Evolutionary conservation across 192 early-diverging fungal species (phyloP).

Genomic region (Coemansia pectinata): DNA sequence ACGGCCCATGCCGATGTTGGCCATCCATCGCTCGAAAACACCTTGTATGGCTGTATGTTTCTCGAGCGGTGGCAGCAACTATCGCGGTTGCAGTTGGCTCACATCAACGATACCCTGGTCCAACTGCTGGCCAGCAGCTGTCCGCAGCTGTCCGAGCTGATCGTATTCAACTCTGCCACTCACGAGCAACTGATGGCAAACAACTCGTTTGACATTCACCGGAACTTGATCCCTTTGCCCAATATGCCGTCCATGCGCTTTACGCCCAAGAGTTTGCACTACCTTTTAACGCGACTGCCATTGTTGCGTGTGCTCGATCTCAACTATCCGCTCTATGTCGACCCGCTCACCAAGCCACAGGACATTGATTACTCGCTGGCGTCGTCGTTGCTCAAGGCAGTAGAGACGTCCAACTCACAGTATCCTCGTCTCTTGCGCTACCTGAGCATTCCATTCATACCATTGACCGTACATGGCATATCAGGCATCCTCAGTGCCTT

Average conservation of each 20-base stretch:
- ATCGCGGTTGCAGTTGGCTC: constrained; percentile 48
- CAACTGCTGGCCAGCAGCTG: constrained; percentile 53
- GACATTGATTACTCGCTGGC: constrained; percentile 50
- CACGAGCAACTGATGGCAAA: constrained; percentile 51
- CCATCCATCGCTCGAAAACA: constrained; percentile 52
- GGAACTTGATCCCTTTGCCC: constrained; percentile 42
- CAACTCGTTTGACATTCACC: constrained; percentile 56
- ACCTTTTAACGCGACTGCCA: constrained; percentile 44
- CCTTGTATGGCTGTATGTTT: constrained; percentile 55
- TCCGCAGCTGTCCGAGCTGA: constrained; percentile 43
- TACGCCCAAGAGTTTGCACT: constrained; percentile 54
- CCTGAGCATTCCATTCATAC: constrained; percentile 54
- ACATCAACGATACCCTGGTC: constrained; percentile 54
- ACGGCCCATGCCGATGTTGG: constrained; percentile 45
- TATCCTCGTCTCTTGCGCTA: constrained; percentile 49
- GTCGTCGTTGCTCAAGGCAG: constrained; percentile 33
- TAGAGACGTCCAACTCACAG: constrained; percentile 16
- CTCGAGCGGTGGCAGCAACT: constrained; percentile 42
- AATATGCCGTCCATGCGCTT: constrained; percentile 53
- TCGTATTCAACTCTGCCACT: constrained; percentile 51
- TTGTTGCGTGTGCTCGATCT: constrained; percentile 52
- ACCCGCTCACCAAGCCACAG: constrained; percentile 45
- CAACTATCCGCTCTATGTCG: constrained; percentile 55
- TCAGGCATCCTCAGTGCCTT: constrained; percentile 44
- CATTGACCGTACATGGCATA: constrained; percentile 44